phyloP scores from a whole-genome alignment of 192 early-diverging fungal genomes.

The Backusella australiensis region DNA sequence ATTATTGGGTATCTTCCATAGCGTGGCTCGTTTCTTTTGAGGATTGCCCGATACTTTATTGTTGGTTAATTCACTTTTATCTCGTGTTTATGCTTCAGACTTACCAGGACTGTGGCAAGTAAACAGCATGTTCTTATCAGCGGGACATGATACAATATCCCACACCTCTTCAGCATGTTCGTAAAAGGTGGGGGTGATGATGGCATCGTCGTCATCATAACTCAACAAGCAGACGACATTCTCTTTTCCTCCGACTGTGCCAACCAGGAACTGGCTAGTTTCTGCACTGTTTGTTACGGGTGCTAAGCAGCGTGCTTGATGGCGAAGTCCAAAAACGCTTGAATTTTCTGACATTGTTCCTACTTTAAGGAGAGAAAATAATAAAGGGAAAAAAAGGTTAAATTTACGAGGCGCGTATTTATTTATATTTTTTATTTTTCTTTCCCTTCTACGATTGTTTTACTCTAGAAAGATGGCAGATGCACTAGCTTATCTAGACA shows the following conservation, averaged over 20 bases:
- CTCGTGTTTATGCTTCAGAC: background rate
- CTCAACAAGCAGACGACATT: slow-evolving; percentile 72
- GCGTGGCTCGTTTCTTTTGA: slow-evolving; percentile 13
- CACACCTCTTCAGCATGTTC: slow-evolving; percentile 65
- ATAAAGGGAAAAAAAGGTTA: background rate
- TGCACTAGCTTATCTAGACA: slow-evolving; percentile 6
- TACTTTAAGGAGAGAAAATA: background rate
- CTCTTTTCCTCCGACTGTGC: slow-evolving; percentile 55
- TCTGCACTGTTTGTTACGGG: slow-evolving; percentile 58
- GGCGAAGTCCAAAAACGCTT: slow-evolving; percentile 62
- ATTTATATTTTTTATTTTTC: background rate
- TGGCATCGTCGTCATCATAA: slow-evolving; percentile 71
- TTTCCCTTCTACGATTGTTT: background rate
- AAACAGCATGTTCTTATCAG: slow-evolving; percentile 56
- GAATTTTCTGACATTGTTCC: slow-evolving; percentile 31
- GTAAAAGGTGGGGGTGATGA: slow-evolving; percentile 57
- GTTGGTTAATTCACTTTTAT: too few relatives aligned
- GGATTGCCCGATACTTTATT: background rate
- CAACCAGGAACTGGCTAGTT: slow-evolving; percentile 73
- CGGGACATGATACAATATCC: slow-evolving; percentile 61
- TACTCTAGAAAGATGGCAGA: slow-evolving; percentile 5
- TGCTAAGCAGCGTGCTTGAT: slow-evolving; percentile 64
- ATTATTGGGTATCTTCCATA: slow-evolving; percentile 18
- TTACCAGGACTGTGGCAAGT: slow-evolving; percentile 54
- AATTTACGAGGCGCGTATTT: background rate